phyloP scores from a whole-genome alignment of 2,329 filamentous ascomycete genomes.

The Corniculantispora saksenae region DNA sequence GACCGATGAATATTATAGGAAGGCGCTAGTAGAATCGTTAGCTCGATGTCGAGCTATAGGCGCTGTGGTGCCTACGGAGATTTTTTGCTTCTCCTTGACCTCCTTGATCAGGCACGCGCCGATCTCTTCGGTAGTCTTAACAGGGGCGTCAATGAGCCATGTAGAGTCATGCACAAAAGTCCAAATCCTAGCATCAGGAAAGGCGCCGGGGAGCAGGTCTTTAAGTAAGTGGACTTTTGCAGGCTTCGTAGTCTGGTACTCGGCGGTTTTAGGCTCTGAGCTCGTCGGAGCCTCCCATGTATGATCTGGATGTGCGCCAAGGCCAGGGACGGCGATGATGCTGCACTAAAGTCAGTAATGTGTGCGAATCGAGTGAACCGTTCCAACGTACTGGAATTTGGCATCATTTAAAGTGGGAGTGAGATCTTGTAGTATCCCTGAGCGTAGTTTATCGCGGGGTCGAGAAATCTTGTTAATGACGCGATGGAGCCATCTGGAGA shows the following conservation, averaged over 20 bases:
- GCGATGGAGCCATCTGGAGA: slow-evolving; percentile 1
- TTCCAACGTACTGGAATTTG: slow-evolving; percentile 18
- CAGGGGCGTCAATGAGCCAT: slow-evolving; percentile 25
- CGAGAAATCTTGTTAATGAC: not conserved
- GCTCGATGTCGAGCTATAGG: not conserved
- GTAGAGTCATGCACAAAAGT: slow-evolving; percentile 25
- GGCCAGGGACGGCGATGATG: slow-evolving; percentile 26
- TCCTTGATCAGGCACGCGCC: slow-evolving; percentile 19
- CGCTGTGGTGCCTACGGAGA: not conserved
- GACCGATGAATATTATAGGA: slow-evolving; percentile 26
- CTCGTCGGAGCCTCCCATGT: slow-evolving; percentile 21
- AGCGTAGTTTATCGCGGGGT: not conserved
- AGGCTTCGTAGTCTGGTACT: not conserved
- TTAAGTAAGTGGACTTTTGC: slow-evolving; percentile 20
- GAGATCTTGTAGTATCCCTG: slow-evolving; percentile 9
- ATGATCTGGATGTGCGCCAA: slow-evolving; percentile 23
- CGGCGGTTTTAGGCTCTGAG: not conserved
- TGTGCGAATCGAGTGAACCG: not conserved
- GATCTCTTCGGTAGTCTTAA: slow-evolving; percentile 24
- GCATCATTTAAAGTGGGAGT: not conserved
- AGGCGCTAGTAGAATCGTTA: slow-evolving; percentile 16
- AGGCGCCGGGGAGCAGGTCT: slow-evolving; percentile 21
- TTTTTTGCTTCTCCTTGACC: slow-evolving; percentile 5
- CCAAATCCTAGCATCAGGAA: slow-evolving; percentile 25
- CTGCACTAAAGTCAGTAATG: slow-evolving; percentile 8